Base-by-base conservation (phyloP, 495 filamentous ascomycete species). In the Neurospora sp. region DNA sequence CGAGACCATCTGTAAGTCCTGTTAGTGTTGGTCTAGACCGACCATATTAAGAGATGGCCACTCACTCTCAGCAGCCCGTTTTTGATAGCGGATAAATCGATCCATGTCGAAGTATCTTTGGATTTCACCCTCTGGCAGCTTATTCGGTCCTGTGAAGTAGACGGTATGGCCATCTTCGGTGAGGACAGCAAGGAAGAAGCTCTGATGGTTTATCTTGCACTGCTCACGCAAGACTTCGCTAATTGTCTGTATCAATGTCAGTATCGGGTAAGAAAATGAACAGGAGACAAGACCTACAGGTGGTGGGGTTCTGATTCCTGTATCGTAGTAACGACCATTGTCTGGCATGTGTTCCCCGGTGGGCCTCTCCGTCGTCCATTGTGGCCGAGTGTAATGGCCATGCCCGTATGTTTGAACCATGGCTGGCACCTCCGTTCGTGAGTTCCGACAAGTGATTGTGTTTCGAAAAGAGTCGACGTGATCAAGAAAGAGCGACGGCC, bases 141-240 rank as follows among this genome's bases (percentile, higher is more conserved):
- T 69, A 5, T 74, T 53, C 3, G 80, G 81, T 2, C 79, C 79
- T 1, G 80, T 75, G 69, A 83, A 84, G 37, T 78, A 77, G 10
- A 69, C 74, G 8, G 74, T 70, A 5, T 76, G 73, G 5, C 82
- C 82, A 22, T 82, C 73, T 4, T 80, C 81, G 12, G 77, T 77
- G 20, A 79, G 37, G 12, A 77, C 74, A 40, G 80, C 81, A 14
- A 83, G 75, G 41, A 85, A 81, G 68, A 80, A 85, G 72, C 76
- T 77, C n/a, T 79, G 73, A 0, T 75, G 76, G 12, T 78, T 72
- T 61, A 85, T 80, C 39, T 76, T 74, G 73, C 82, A 84, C 16
- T 81, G 76, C 27, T 83, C 82, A 16, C 79, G 77, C 4, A 85
- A 72, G 10, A 81, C 82, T 40, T 77, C 76, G 20, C 79, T 76